phyloP scores from a whole-genome alignment of 305 asterid species.

The Fraxinus greggii region DNA sequence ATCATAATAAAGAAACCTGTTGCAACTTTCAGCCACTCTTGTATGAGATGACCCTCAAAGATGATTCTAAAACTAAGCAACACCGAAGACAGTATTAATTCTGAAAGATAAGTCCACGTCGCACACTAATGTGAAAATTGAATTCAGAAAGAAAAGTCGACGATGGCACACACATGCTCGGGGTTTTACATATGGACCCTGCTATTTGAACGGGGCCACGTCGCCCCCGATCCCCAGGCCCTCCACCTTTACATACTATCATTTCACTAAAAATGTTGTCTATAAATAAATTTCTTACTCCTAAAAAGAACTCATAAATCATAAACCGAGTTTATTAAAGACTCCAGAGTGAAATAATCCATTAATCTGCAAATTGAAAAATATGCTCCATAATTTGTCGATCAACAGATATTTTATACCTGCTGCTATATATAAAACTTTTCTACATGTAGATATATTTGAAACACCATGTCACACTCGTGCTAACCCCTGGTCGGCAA shows the following conservation, averaged over 20 bases:
- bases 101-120: not conserved
- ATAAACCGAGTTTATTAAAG: not conserved
- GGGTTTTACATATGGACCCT: not conserved
- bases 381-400: constrained; percentile 9
- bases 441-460: constrained; percentile 28
- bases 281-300: not conserved
- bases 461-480: constrained; percentile 31
- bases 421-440: constrained; percentile 25
- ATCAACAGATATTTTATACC: constrained; percentile 3
- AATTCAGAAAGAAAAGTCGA: not conserved
- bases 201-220: not conserved
- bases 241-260: not conserved
- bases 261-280: not conserved
- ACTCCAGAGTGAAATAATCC: not conserved
- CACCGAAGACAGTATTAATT: not conserved
- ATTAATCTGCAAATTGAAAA: constrained; percentile 3
- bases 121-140: not conserved
- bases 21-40: not conserved
- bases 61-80: not conserved
- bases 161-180: not conserved
- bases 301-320: not conserved
- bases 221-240: not conserved
- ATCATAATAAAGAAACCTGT: not conserved
- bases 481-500: constrained; percentile 34
- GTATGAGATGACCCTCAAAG: not conserved